These are phyloP conservation scores for Irpex rosettiformis DNA, from an alignment of 1,284 basidiomycete species.

Conservation along the genomic window DNA sequence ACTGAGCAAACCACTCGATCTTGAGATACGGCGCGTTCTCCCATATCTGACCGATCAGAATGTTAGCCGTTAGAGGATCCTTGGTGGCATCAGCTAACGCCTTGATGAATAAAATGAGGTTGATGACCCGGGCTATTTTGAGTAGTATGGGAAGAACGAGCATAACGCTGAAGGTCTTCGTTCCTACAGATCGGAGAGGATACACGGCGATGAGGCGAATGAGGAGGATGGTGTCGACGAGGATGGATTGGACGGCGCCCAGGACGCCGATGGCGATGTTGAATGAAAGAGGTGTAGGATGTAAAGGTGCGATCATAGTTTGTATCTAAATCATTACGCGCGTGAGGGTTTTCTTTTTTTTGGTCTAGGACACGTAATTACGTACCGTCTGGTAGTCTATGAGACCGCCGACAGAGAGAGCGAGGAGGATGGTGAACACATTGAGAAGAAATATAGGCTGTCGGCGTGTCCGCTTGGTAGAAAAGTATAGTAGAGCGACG, in stretches of 20 bases:
- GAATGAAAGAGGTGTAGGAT: conserved; percentile 5
- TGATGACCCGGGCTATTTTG: conserved; percentile 13
- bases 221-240: conserved; percentile 25
- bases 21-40: conserved; percentile 26
- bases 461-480: not conserved
- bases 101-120: conserved; percentile 12
- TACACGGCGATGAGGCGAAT: conserved; percentile 26
- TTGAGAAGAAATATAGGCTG: not conserved
- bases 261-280: conserved; percentile 22
- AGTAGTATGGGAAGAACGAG: conserved; percentile 12
- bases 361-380: not conserved
- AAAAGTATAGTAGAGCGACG: not conserved
- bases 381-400: conserved; percentile 13
- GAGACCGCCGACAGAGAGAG: conserved; percentile 5
- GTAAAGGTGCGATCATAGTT: not conserved
- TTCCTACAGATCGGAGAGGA: conserved; percentile 5
- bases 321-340: not conserved
- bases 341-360: not conserved
- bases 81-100: conserved; percentile 2
- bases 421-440: not conserved
- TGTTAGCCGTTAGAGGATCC: not conserved
- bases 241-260: conserved; percentile 29
- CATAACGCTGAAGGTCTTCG: conserved; percentile 1
- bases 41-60: conserved; percentile 18
- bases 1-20: conserved; percentile 31